A percentile compares a stretch with the other conserved stretches of the same genome.
Conservation (phyloP, 495 filamentous ascomycete genomes). For the Opeltia flavorubescens region DNA sequence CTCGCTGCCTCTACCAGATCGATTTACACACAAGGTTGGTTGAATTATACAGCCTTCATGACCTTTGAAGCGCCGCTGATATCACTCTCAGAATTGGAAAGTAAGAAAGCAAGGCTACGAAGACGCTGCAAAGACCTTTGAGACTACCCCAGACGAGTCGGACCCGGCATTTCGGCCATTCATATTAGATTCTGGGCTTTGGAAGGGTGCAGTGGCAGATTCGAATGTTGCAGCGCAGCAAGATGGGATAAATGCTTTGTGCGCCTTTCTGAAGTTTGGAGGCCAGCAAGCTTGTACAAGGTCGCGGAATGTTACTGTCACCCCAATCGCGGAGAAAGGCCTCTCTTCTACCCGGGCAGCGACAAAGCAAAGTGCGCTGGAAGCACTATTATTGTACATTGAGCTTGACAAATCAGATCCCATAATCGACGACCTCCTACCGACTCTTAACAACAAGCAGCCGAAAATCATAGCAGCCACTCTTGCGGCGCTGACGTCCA, state of each 20-base stretch:
- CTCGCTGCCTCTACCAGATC: constrained; percentile 63
- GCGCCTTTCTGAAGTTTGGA: constrained; percentile 79
- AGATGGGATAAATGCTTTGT: constrained; percentile 76
- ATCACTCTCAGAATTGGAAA: constrained; percentile 69
- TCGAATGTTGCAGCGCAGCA: constrained; percentile 97
- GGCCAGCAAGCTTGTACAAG: constrained; percentile 64
- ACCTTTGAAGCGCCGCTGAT: constrained; percentile 15
- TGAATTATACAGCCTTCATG: constrained; percentile 1
- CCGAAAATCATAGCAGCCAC: constrained; percentile 87
- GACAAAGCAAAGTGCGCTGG: constrained; percentile 73
- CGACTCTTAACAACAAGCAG: constrained; percentile 75
- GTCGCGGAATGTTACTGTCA: constrained; percentile 59
- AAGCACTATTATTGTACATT: constrained; percentile 77
- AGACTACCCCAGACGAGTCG: constrained; percentile 72
- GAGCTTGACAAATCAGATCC: constrained; percentile 80
- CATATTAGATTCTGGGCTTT: constrained; percentile 67
- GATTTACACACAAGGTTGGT: constrained; percentile 76
- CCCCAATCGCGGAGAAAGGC: constrained; percentile 80
- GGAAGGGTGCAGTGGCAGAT: constrained; percentile 86
- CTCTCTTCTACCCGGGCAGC: constrained; percentile 73
- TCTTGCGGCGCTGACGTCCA: constrained; percentile 60
- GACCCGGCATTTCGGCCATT: constrained; percentile 78
- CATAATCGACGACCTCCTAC: constrained; percentile 80
- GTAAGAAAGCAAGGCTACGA: constrained; percentile 92
- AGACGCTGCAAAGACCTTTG: constrained; percentile 75